Percentiles rank a stretch among this genome's conserved stretches.
phyloP scores from a whole-genome alignment of 2,329 filamentous ascomycete species.

The Exophiala calicioides region DNA sequence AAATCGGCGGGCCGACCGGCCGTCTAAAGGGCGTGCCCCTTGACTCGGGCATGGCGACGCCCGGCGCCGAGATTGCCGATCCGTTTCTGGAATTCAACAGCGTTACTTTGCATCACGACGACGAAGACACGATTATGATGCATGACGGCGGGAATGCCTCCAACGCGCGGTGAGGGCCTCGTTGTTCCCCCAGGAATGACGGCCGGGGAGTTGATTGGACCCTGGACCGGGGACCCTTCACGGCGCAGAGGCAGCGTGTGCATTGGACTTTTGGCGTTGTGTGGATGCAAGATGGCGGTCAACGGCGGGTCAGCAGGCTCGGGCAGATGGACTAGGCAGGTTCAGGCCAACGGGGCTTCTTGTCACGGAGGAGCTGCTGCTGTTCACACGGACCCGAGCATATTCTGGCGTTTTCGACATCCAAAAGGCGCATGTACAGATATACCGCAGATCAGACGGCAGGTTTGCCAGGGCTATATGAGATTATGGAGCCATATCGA shows the following conservation, averaged over 20 bases:
- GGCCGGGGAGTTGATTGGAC: neutral
- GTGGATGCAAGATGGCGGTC: too few relatives aligned
- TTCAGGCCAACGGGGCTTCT: too few relatives aligned
- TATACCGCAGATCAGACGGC: conserved; percentile 18
- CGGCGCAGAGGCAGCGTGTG: too few relatives aligned
- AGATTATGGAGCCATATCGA: neutral
- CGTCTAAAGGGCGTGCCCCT: conserved; percentile 75
- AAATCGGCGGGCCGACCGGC: conserved; percentile 53
- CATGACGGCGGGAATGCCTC: conserved; percentile 20
- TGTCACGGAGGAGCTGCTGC: too few relatives aligned
- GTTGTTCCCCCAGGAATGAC: neutral
- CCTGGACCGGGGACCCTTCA: too few relatives aligned
- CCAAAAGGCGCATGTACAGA: conserved; percentile 26
- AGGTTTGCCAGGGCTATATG: conserved; percentile 10
- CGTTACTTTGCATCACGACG: conserved; percentile 94
- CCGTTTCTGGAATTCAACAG: conserved; percentile 99
- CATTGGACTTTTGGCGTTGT: too few relatives aligned
- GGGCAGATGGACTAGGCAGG: too few relatives aligned
- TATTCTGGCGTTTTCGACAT: conserved; percentile 17
- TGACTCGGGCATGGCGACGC: conserved; percentile 82
- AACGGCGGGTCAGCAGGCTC: too few relatives aligned
- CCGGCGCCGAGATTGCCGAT: conserved; percentile 77
- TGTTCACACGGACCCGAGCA: conserved; percentile 10
- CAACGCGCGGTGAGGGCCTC: conserved; percentile 21
- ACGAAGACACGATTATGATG: conserved; percentile 61